phyloP scores from a whole-genome alignment of 1,284 basidiomycete genomes.

The Ganoderma lucidum region DNA sequence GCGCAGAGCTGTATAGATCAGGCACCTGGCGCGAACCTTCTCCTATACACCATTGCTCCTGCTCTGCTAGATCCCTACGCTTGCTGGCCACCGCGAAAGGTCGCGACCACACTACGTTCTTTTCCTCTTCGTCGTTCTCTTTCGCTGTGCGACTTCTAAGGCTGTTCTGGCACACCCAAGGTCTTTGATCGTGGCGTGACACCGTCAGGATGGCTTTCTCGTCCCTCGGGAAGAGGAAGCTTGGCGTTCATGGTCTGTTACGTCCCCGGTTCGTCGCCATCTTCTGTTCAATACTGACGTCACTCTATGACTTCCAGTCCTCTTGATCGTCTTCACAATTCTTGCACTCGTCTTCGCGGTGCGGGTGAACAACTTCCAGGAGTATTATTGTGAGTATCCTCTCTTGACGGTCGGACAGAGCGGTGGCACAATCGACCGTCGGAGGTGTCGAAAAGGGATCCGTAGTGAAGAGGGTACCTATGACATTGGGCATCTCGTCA shows the following conservation, averaged over 20 bases:
- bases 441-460: not conserved
- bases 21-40: constrained; percentile 12
- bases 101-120: constrained; percentile 13
- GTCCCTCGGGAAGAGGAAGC: constrained; percentile 32
- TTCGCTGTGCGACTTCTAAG: constrained; percentile 33
- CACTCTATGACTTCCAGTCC: constrained; percentile 7
- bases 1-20: not conserved
- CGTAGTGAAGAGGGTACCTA: not conserved
- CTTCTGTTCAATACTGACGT: not conserved
- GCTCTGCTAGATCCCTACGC: constrained; percentile 18
- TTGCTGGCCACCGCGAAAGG: constrained; percentile 17
- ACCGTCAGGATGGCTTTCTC: constrained; percentile 24
- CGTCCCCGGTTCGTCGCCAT: not conserved
- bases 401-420: not conserved
- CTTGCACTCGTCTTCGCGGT: constrained; percentile 61
- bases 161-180: constrained; percentile 9
- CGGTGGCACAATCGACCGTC: not conserved
- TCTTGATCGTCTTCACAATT: constrained; percentile 54
- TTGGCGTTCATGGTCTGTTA: constrained; percentile 31
- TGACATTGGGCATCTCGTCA: not conserved
- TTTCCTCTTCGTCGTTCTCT: constrained; percentile 24
- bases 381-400: constrained; percentile 61
- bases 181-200: constrained; percentile 5
- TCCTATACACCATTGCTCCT: not conserved
- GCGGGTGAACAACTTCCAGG: constrained; percentile 62